Conservation (phyloP, 176 grass and related monocot species). For the Alloteropsis semialata region DNA sequence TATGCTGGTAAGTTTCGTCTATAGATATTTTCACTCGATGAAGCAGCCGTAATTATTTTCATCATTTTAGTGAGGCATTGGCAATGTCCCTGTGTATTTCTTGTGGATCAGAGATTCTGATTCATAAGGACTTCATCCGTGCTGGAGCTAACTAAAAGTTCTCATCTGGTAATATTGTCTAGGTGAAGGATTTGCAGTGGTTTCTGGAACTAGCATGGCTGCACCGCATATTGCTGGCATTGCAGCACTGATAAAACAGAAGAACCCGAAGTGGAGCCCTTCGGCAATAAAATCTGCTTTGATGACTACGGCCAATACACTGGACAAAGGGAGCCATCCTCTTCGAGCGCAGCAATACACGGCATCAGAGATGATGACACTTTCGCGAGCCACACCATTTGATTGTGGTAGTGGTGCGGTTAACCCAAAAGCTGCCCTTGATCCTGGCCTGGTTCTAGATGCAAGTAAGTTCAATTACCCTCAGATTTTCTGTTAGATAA, state of each 20-base stretch:
- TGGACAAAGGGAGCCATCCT: slow-evolving; percentile 79
- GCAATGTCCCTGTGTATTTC: background rate
- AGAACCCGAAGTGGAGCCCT: slow-evolving; percentile 93
- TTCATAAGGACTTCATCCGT: background rate
- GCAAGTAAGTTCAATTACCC: slow-evolving; percentile 56
- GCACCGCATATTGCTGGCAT: slow-evolving; percentile 96
- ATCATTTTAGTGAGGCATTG: background rate
- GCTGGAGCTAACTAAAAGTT: background rate
- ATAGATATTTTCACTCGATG: background rate
- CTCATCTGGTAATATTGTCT: background rate
- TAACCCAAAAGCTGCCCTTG: slow-evolving; percentile 83
- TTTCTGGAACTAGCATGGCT: slow-evolving; percentile 99
- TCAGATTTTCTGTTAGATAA: background rate
- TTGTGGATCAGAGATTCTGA: background rate
- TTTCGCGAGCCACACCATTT: slow-evolving; percentile 77
- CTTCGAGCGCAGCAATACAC: slow-evolving; percentile 86
- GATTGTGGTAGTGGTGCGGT: slow-evolving; percentile 96
- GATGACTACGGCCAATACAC: slow-evolving; percentile 87
- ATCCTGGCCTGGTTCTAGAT: slow-evolving; percentile 94
- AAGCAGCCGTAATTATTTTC: background rate
- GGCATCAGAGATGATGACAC: slow-evolving; percentile 64
- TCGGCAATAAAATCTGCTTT: slow-evolving; percentile 92
- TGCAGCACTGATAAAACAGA: slow-evolving; percentile 94
- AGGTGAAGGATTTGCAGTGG: slow-evolving; percentile 98
- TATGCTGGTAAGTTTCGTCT: slow-evolving; percentile 56